Conservation (phyloP, 805 yeast species). For the Sugiyamaella mastotermitis region DNA sequence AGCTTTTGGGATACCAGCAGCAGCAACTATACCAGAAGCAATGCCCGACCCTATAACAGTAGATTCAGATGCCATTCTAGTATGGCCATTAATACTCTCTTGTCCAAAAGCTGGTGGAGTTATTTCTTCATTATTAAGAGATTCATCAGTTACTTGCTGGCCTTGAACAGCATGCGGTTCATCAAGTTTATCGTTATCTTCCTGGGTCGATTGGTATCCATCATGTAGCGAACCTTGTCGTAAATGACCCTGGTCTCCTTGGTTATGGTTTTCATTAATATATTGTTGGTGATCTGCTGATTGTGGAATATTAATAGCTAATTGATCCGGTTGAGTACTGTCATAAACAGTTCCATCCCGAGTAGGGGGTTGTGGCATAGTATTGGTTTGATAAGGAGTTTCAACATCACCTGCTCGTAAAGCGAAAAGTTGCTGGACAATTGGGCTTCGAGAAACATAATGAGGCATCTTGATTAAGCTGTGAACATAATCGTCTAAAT, state of each 20-base stretch:
- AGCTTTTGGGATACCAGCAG: neutral
- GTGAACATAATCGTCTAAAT: constrained; percentile 50
- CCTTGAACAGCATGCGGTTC: too few relatives aligned
- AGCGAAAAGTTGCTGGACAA: constrained; percentile 67
- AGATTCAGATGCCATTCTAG: constrained; percentile 13
- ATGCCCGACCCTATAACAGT: constrained; percentile 7
- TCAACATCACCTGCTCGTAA: constrained; percentile 61
- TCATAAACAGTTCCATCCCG: neutral
- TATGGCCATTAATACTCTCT: constrained; percentile 1
- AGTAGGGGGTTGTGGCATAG: constrained; percentile 31
- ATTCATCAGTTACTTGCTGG: too few relatives aligned
- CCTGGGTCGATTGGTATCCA: too few relatives aligned
- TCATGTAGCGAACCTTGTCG: too few relatives aligned
- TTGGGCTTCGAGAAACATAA: constrained; percentile 63
- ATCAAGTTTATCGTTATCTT: too few relatives aligned
- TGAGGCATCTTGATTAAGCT: constrained; percentile 65
- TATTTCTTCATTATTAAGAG: too few relatives aligned
- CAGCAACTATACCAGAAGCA: constrained; percentile 3
- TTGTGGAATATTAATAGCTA: too few relatives aligned
- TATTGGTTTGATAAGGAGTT: constrained; percentile 25
- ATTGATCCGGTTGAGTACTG: too few relatives aligned
- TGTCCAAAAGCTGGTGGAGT: too few relatives aligned
- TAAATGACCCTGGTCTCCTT: too few relatives aligned
- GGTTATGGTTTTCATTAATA: too few relatives aligned
- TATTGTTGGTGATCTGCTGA: too few relatives aligned